Conservation (phyloP, 345 rosid genomes). For the Angophora floribunda region DNA sequence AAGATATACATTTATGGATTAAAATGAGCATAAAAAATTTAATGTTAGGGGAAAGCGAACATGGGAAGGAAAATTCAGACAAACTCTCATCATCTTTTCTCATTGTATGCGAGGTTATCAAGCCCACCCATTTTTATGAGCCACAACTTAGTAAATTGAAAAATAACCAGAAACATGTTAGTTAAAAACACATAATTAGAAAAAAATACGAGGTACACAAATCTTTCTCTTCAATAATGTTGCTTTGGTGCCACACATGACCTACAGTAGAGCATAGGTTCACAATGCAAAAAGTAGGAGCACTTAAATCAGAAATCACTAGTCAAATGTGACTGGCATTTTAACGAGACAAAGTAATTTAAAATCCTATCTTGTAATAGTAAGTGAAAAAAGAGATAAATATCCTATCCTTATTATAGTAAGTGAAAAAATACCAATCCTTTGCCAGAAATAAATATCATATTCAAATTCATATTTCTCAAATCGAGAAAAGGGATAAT, state of each 20-base stretch:
- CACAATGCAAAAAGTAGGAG: background rate
- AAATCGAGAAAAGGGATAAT: background rate
- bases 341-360: background rate
- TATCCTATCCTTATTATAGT: background rate
- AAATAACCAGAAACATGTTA: background rate
- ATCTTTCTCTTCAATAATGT: background rate
- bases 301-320: background rate
- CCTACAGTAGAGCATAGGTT: background rate
- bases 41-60: background rate
- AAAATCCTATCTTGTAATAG: background rate
- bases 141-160: background rate
- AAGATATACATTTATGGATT: background rate
- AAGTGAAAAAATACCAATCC: background rate
- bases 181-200: background rate
- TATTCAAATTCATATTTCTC: background rate
- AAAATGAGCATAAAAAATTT: background rate
- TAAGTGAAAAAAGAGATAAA: background rate
- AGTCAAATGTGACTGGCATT: background rate
- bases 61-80: background rate
- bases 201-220: background rate
- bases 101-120: background rate
- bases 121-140: background rate
- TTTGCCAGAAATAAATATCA: background rate
- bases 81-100: background rate
- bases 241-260: background rate